Evolutionary conservation across 805 yeast species (phyloP), one percentile per base, ranked within the genome.

Genomic region (Brettanomyces sp.): DNA sequence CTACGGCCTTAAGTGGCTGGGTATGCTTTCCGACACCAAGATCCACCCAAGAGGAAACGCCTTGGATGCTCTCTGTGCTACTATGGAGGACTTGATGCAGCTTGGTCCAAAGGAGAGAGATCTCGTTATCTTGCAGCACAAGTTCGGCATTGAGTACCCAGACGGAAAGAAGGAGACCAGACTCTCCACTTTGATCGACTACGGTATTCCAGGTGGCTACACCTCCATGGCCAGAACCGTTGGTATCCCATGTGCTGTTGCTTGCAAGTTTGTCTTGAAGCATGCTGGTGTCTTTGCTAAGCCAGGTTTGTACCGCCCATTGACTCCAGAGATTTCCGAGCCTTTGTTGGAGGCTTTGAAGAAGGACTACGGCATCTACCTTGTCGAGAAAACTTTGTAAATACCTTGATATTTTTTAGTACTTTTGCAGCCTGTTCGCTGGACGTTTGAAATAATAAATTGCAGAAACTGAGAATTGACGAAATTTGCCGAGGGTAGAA

Each of bases 191-290:
- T 74, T 93, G 63, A 91, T 90, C 35, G 96, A 89, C 68, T 87
- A 86, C 68, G 99, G 99, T 72, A 81, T 77, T 56, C 84, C 84
- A 58, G 88, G 90, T 50, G 91, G 93, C 46, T 93, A 91, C 81
- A 84, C 95, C 37, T 90, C 98, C 34, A 93, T 93, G 99, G 99
- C 99, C 55, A 90, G 91, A 66, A 79, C 87, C 53, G 99, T 93
- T 46, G 99, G 99, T 73, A 91, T 89, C 52, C 99, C 99, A 55
- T 91, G 96, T 71, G 96, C 96, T 46, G 95, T 93, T 65, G 99
- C 98, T 30, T 75, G 85, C 49, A 79, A 80, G 70, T 83, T 85
- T 68, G 85, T 93, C 52, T 76, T 93, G 58, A 79, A 85, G 56
- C 56, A 55, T 42, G 30, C 46, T 38, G 96, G 96, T 54, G 78